Percentiles rank a stretch among this genome's conserved stretches.
Conservation (phyloP, 176 grass and related monocot species). For the Oryza glaberrima region DNA sequence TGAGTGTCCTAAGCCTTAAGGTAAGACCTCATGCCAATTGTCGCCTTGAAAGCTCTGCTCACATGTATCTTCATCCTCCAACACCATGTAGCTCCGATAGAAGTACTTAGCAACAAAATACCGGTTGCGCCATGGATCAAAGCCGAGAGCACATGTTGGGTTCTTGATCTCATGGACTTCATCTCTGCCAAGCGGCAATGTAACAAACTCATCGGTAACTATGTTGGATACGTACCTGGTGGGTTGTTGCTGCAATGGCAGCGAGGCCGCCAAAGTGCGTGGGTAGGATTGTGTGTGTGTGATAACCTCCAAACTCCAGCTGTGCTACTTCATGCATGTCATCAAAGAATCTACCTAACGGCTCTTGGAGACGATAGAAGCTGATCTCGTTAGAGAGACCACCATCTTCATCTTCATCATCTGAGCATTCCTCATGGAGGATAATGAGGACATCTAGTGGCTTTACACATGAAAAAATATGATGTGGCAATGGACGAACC, state of each 20-base stretch:
- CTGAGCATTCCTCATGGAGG: neutral
- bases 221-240: neutral
- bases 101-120: too few species aligned
- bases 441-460: conserved; percentile 2
- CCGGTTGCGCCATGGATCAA: too few species aligned
- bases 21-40: too few species aligned
- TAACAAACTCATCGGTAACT: too few species aligned
- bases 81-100: too few species aligned
- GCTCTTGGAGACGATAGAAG: neutral
- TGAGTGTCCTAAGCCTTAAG: too few species aligned
- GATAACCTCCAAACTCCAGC: neutral
- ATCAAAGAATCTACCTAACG: neutral
- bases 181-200: too few species aligned
- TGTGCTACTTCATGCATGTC: neutral
- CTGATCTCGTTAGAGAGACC: neutral
- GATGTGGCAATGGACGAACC: neutral
- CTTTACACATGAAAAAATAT: neutral
- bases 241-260: neutral
- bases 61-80: too few species aligned
- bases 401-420: neutral
- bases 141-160: too few species aligned
- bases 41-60: too few species aligned
- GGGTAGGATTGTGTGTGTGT: neutral
- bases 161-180: too few species aligned
- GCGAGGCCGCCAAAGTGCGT: conserved; percentile 24